Evolutionary conservation across 768 basidiomycete genomes (phyloP).

Genomic region (Kwoniella botswanensis): DNA sequence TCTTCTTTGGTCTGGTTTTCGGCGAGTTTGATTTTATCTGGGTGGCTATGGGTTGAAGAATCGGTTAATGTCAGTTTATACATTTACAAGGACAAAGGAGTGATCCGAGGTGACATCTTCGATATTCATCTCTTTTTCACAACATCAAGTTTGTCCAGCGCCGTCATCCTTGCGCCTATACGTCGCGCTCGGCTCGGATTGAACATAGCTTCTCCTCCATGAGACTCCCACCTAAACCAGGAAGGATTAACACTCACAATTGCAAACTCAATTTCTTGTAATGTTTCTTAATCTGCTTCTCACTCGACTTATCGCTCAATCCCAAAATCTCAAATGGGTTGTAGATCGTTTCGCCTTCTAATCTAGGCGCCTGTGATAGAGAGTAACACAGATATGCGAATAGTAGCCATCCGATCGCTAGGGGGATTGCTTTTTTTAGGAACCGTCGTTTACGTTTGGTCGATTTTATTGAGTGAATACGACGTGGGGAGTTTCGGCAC

Average conservation of each 20-base stretch:
- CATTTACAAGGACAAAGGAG: conserved; percentile 7
- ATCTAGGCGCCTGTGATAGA: conserved; percentile 63
- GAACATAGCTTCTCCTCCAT: too few relatives aligned
- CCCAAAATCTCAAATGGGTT: conserved; percentile 95
- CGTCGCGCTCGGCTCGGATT: too few relatives aligned
- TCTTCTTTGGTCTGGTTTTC: conserved; percentile 83
- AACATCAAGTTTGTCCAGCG: neutral
- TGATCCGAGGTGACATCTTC: neutral
- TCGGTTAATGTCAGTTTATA: neutral
- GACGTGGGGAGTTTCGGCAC: conserved; percentile 60
- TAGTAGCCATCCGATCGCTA: conserved; percentile 74
- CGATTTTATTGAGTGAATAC: conserved; percentile 64
- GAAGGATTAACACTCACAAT: too few relatives aligned
- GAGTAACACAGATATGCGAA: conserved; percentile 73
- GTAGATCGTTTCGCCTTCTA: conserved; percentile 72
- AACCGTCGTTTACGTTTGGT: conserved; percentile 32
- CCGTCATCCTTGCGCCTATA: too few relatives aligned
- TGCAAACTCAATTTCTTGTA: conserved; percentile 88
- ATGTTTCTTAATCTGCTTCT: conserved; percentile 94
- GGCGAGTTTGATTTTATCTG: conserved; percentile 88
- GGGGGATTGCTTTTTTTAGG: conserved; percentile 64
- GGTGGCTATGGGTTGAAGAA: conserved; percentile 69
- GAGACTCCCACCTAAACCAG: too few relatives aligned
- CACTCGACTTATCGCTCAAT: conserved; percentile 64
- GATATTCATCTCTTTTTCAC: neutral